Evolutionary conservation across 2,329 filamentous ascomycete genomes (phyloP), one percentile per base, ranked within the genome.

Genomic region (Tolypocladium pustulatum): DNA sequence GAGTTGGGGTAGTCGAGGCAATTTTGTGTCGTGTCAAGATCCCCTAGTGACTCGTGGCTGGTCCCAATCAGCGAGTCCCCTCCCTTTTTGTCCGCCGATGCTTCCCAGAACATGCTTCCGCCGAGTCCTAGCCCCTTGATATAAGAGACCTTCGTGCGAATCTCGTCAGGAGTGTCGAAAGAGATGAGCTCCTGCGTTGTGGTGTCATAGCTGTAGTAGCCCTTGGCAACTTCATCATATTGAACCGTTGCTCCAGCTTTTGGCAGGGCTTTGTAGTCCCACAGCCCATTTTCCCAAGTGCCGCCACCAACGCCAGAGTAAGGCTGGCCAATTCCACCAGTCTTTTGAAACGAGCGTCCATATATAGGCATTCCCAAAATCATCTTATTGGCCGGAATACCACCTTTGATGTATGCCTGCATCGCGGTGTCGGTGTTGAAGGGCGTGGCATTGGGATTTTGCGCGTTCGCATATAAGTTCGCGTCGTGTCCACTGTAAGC

Each of bases 21-120:
- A 65, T 85, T 85, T 60, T 75, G 64, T 1, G 66, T 72, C 22
- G 67, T 68, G 54, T 82, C 78, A 3, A 83, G 65, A 2, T 65
- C 67, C 1, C 70, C 69, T 1, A 70, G 65, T 1, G 73, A 72
- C 13, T 75, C 75, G 2, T 79, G 71, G 1, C 65, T 69, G 1
- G 79, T 78, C n/a, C 70, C 66, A 54, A 88, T 85, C 62, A 93
- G 73, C 64, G 85, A 89, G 2, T 79, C 77, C 12, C 71, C 73
- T 17, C 79, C 82, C 4, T 66, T 77, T 65, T 80, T 80, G 68
- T 94, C 90, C 3, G 79, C 84, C 60, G 84, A 89, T 12, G 82
- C 85, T 70, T 94, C 89, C 90, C 90, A 95, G 81, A 89, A 94
- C 89, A 94, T 93, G 27, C 81, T 84, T 22, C 90, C 90, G 4